Conservation (phyloP, 352 stramenopile genomes). For the Globisporangium splendens region DNA sequence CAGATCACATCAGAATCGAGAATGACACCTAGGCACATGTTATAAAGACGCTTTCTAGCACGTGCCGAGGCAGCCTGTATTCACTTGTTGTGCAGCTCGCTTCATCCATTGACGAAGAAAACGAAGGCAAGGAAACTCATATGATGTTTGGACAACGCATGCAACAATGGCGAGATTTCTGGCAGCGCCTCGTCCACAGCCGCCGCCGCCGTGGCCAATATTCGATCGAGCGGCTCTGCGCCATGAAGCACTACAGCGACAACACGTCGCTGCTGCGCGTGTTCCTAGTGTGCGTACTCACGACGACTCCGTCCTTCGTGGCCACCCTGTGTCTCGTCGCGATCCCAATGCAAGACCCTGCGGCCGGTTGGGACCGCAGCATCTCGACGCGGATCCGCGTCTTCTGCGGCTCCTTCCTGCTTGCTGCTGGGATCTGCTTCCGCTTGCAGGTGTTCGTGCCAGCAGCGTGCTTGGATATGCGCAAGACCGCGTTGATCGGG, state of each 20-base stretch:
- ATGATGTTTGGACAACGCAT: too few relatives aligned
- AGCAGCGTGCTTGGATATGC: background rate
- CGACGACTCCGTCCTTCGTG: background rate
- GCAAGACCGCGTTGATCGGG: background rate
- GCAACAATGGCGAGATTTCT: too few relatives aligned
- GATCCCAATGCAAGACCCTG: background rate
- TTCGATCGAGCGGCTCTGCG: conserved; percentile 2
- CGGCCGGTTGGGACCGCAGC: background rate
- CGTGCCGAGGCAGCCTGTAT: too few relatives aligned
- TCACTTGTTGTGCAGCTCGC: too few relatives aligned
- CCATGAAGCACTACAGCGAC: background rate
- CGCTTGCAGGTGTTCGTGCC: background rate
- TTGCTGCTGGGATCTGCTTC: background rate
- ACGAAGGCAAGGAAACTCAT: too few relatives aligned
- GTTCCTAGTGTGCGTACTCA: background rate
- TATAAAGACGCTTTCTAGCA: too few relatives aligned
- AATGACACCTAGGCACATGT: too few relatives aligned
- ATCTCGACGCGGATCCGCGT: background rate
- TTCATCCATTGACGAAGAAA: too few relatives aligned
- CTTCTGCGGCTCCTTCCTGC: background rate
- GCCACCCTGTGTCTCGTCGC: background rate
- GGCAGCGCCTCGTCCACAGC: too few relatives aligned
- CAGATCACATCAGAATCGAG: too few relatives aligned
- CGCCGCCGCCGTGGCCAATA: background rate
- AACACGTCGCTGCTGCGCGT: background rate